These are phyloP conservation scores for Lactarius psammicola DNA, from an alignment of 768 basidiomycete genomes.

Conservation along the genomic window DNA sequence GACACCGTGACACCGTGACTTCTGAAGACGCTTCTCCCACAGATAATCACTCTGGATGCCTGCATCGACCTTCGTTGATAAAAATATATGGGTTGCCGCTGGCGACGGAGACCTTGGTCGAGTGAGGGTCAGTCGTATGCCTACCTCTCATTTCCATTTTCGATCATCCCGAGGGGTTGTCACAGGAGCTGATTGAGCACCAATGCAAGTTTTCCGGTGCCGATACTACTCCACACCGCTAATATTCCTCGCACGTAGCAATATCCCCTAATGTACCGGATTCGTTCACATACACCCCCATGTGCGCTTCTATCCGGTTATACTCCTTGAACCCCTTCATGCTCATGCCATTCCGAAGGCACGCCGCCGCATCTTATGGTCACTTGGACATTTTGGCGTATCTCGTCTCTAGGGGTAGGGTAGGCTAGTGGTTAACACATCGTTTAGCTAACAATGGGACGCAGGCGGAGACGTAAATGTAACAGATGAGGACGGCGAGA, in stretches of 20 bases:
- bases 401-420: slow-evolving; percentile 66
- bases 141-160: slow-evolving; percentile 3
- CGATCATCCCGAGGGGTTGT: slow-evolving; percentile 16
- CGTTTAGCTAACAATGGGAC: slow-evolving; percentile 2
- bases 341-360: slow-evolving; percentile 47
- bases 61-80: slow-evolving; percentile 36
- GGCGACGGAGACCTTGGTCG: slow-evolving; percentile 83
- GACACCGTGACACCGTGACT: neutral
- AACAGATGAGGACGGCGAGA: slow-evolving; percentile 84
- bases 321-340: neutral
- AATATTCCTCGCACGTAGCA: slow-evolving; percentile 30
- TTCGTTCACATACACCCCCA: slow-evolving; percentile 74
- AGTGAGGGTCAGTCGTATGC: slow-evolving; percentile 51
- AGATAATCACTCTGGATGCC: slow-evolving; percentile 31
- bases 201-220: slow-evolving; percentile 59
- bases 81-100: slow-evolving; percentile 93
- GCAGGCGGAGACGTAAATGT: slow-evolving; percentile 86
- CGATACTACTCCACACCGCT: slow-evolving; percentile 16
- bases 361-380: slow-evolving; percentile 92
- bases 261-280: slow-evolving; percentile 73
- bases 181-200: slow-evolving; percentile 37
- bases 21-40: neutral
- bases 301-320: slow-evolving; percentile 44
- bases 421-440: slow-evolving; percentile 5
- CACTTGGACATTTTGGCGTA: slow-evolving; percentile 75